Base-by-base conservation (phyloP, 129 eudicot species). In the Saussurea involucrata region DNA sequence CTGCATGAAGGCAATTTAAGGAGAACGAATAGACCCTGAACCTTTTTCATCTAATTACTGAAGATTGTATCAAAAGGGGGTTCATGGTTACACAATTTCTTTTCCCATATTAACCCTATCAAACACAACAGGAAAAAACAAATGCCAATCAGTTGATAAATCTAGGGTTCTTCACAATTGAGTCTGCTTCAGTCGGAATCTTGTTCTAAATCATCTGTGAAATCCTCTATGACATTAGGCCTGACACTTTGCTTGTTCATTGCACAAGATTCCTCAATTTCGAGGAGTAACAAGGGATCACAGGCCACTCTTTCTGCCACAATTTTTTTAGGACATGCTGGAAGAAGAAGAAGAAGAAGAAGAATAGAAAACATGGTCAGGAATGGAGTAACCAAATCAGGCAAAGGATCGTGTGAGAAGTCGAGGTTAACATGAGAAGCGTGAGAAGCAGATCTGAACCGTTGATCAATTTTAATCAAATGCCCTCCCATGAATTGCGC, bases 281-380 rank as follows among this genome's bases (percentile, higher is more conserved):
- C 96, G 15, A 89, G 42, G 1, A 15, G 84, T 71, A 95, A 76
- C 68, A 91, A 73, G 10, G 87, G 86, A 74, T 92, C 97, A 78
- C 96, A 89, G 2, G 75, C 80, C 78, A 91, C 89, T 83, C 83
- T 89, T 1, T 80, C 89, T 42, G 80, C 85, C 57, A 0, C 64
- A 9, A 91, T 69, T 60, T 15, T 63, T 81, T 86, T 88, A 8
- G 92, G 97, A 73, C 99, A 95, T 69, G 87, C 99, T 90, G 85
- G 73, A 65, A 77, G 6, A 69, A 58, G 13, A 64, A n/a, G n/a
- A n/a, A n/a, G n/a, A n/a, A n/a, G n/a, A n/a, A n/a, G 73, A 65
- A 77, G 6, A 69, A 58, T 10, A 64, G 12, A 63, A 8, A 36
- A 49, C 24, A 74, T 29, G 76, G 70, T 71, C 20, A 42, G 65